phyloP scores from a whole-genome alignment of 192 early-diverging fungal species.

The Coemansia asiatica region DNA sequence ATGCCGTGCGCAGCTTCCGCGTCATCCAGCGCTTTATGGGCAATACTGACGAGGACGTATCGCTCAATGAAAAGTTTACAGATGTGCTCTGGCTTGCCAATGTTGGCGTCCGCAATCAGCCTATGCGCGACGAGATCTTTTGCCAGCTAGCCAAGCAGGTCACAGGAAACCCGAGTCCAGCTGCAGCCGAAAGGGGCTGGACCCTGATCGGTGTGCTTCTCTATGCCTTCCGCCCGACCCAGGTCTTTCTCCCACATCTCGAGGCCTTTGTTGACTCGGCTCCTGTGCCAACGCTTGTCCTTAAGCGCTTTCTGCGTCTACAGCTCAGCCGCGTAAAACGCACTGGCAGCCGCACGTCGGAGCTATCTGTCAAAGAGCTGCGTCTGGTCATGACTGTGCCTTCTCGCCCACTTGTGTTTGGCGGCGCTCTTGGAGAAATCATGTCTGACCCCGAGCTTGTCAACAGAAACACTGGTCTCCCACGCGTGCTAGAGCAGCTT shows the following conservation, averaged over 20 bases:
- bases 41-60: slow-evolving; percentile 47
- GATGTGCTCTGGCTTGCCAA: slow-evolving; percentile 79
- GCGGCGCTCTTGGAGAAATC: slow-evolving; percentile 83
- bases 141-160: slow-evolving; percentile 92
- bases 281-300: slow-evolving; percentile 18
- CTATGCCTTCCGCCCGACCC: slow-evolving; percentile 88
- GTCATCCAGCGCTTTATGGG: slow-evolving; percentile 85
- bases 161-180: slow-evolving; percentile 66
- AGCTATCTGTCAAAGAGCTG: slow-evolving; percentile 63
- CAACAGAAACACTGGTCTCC: slow-evolving; percentile 55
- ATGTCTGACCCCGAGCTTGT: slow-evolving; percentile 60
- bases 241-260: slow-evolving; percentile 83
- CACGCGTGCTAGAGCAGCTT: slow-evolving; percentile 81
- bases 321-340: slow-evolving; percentile 74
- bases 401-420: slow-evolving; percentile 85
- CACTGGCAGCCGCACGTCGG: slow-evolving; percentile 74
- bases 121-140: slow-evolving; percentile 90
- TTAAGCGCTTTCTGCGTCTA: slow-evolving; percentile 52
- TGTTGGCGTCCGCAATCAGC: slow-evolving; percentile 69
- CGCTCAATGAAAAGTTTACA: slow-evolving; percentile 45
- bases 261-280: slow-evolving; percentile 65
- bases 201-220: slow-evolving; percentile 77
- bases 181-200: slow-evolving; percentile 79
- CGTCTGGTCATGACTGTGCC: slow-evolving; percentile 77
- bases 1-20: slow-evolving; percentile 84